Base-by-base conservation (phyloP, 306 rosid genomes). In the Rubus parviflorus region DNA sequence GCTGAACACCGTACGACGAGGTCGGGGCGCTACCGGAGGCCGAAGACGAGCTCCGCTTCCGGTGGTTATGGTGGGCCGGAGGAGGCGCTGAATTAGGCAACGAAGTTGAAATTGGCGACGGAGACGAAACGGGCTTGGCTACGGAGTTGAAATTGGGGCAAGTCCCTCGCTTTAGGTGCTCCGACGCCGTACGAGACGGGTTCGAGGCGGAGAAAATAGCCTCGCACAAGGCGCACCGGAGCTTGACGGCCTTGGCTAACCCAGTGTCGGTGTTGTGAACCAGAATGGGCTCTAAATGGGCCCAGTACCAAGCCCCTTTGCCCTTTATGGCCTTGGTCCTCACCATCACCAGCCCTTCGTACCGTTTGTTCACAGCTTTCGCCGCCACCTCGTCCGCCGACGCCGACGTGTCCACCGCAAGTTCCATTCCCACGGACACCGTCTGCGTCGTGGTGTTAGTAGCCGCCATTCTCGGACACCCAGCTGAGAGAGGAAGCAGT, bases 221-320 rank as follows among this genome's bases (percentile, higher is more conserved):
- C 83, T 92, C 96, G 86, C 98, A 94, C 4, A 92, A 48, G 2
- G 87, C 75, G 74, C 98, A 94, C n/a, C 96, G 83, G 47, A 94
- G 97, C 82, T 94, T 94, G 11, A 94, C 98, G 30, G 98, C 94
- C 61, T 94, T 92, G 1, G 97, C 94, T 1, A 92, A 65, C 1
- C 96, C 97, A 5, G 94, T 90, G 43, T 94, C 98, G 58, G 85
- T 19, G 85, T 89, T 83, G 46, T 81, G 92, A 56, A 89, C 83
- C 42, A 94, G 81, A 23, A 94, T 35, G 61, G 98, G 98, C 77
- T 94, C 97, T 16, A 94, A 70, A 90, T 92, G 98, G 10, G 84
- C 82, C 98, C 98, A 94, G 72, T 94, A 94, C 98, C 98, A 94
- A 22, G 98, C 98, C 6, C 98, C 98, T 83, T 94, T 94, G 0